phyloP scores from a whole-genome alignment of 1,284 basidiomycete genomes.

The Puccinia polysora region DNA sequence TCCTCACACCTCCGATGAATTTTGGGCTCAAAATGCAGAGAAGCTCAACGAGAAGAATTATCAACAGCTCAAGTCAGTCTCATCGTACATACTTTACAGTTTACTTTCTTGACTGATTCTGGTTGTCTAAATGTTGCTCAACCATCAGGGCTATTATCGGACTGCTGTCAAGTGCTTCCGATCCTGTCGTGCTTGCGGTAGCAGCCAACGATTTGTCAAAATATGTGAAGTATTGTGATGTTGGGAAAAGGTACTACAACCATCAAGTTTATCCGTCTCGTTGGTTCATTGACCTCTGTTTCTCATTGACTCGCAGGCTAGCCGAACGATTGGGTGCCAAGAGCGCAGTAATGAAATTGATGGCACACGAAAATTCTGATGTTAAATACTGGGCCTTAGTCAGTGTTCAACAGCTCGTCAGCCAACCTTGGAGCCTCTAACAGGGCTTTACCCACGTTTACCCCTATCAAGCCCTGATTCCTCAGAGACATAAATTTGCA shows the following conservation, averaged over 20 bases:
- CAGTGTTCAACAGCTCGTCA: conserved; percentile 58
- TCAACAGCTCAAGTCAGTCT: conserved; percentile 35
- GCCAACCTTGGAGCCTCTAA: conserved; percentile 48
- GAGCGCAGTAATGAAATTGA: conserved; percentile 85
- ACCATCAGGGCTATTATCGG: conserved; percentile 11
- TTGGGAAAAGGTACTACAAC: conserved; percentile 72
- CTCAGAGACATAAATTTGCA: too few relatives aligned
- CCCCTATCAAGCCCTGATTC: too few relatives aligned
- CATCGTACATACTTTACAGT: not conserved
- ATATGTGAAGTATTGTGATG: conserved; percentile 83
- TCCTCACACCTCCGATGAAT: conserved; percentile 89
- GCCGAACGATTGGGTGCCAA: conserved; percentile 81
- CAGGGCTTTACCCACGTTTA: too few relatives aligned
- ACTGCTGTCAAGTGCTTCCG: conserved; percentile 50
- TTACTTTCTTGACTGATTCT: not conserved
- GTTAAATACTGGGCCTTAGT: conserved; percentile 86
- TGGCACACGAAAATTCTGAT: conserved; percentile 79
- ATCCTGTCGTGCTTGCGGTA: conserved; percentile 75
- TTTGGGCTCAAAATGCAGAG: conserved; percentile 91
- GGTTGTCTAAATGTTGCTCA: not conserved
- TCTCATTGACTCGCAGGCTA: conserved; percentile 57
- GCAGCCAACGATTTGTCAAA: conserved; percentile 88
- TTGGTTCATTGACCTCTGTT: too few relatives aligned
- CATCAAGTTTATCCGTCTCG: conserved; percentile 29
- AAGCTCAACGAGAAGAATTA: conserved; percentile 57